Conservation (phyloP, 768 basidiomycete genomes). For the Naganishia kalamii region DNA sequence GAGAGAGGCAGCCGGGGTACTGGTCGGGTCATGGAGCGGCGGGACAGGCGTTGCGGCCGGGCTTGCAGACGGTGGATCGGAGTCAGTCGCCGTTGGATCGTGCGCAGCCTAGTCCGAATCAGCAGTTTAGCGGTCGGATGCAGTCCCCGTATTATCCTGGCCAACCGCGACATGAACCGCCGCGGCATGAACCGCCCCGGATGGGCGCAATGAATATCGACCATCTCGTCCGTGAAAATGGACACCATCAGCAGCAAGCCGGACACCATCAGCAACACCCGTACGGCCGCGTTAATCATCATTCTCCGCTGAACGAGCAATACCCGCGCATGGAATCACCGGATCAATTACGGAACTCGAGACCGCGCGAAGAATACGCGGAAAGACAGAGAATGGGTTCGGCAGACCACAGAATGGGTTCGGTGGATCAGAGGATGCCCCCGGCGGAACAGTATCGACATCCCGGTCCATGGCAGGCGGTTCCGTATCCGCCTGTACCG, state of each 20-base stretch:
- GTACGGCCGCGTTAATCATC: not conserved
- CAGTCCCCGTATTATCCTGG: too few species aligned
- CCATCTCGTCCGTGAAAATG: not conserved
- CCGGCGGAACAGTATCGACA: not conserved
- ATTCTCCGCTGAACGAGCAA: not conserved
- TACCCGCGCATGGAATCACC: slow-evolving; percentile 5
- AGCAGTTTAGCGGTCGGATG: too few species aligned
- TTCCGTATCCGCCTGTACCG: not conserved
- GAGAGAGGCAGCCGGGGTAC: too few species aligned
- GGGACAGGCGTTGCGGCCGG: not conserved
- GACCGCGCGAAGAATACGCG: not conserved
- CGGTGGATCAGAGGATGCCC: not conserved
- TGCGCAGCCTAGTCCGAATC: too few species aligned
- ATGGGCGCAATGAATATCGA: slow-evolving; percentile 6
- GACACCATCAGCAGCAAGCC: not conserved
- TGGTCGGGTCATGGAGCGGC: too few species aligned
- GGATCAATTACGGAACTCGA: not conserved
- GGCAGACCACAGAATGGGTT: too few species aligned
- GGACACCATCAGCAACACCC: not conserved
- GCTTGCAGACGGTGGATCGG: not conserved
- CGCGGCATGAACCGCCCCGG: not conserved
- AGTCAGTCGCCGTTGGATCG: not conserved
- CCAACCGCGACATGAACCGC: too few species aligned
- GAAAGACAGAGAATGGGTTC: not conserved
- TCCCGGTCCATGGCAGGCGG: too few species aligned